A percentile compares a stretch with the other conserved stretches of the same genome.
These are phyloP conservation scores for Debaryomyces udenii DNA, from an alignment of 1,139 yeast species.

Conservation along the genomic window DNA sequence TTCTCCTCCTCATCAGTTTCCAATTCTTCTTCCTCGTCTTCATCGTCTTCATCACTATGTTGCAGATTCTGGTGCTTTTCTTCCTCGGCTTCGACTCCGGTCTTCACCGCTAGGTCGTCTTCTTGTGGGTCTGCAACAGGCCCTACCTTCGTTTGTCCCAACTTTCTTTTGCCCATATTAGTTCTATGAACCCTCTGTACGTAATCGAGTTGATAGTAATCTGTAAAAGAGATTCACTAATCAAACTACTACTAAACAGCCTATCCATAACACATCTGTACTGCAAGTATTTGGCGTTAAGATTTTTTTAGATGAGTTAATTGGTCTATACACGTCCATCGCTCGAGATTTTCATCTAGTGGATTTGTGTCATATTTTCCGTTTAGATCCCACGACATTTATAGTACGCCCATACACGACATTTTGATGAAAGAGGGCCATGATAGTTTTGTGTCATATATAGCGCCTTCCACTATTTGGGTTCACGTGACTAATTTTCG, in stretches of 20 bases:
- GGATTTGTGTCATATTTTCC: constrained; percentile 7
- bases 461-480: neutral
- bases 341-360: neutral
- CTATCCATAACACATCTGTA: neutral
- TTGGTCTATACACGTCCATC: constrained; percentile 6
- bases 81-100: constrained; percentile 9
- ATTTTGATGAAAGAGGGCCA: no score
- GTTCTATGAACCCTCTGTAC: neutral
- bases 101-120: constrained; percentile 18
- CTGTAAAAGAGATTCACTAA: constrained; percentile 5
- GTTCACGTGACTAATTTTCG: neutral
- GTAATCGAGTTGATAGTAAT: constrained; percentile 1
- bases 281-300: constrained; percentile 4
- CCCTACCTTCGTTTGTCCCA: constrained; percentile 14
- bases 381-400: no score
- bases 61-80: constrained; percentile 15
- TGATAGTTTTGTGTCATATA: neutral
- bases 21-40: constrained; percentile 18
- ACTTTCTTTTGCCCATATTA: constrained; percentile 37
- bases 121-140: constrained; percentile 11
- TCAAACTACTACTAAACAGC: constrained; percentile 7
- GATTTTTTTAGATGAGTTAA: constrained; percentile 10
- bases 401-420: no score
- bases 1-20: constrained; percentile 19
- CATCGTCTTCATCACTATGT: constrained; percentile 18